Percentiles rank a stretch among this genome's conserved stretches.
phyloP scores from a whole-genome alignment of 1,139 yeast species.

The Hanseniaspora sp. region DNA sequence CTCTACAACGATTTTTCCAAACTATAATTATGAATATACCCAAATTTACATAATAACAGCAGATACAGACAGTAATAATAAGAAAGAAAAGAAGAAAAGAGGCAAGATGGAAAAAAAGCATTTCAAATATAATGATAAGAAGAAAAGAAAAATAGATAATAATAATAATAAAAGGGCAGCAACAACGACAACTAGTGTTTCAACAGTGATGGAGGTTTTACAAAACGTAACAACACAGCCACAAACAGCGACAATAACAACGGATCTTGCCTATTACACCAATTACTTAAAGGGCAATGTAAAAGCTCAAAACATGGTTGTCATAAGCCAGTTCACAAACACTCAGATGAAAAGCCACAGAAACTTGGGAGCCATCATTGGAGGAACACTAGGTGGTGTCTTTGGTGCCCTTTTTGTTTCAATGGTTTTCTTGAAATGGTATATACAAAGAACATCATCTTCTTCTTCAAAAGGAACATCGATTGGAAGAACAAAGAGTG shows the following conservation, averaged over 20 bases:
- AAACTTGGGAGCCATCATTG: slow-evolving; percentile 1
- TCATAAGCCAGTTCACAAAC: not conserved
- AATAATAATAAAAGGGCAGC: not conserved
- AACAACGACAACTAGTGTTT: not conserved
- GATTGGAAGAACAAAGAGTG: not conserved
- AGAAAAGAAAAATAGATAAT: too few relatives aligned
- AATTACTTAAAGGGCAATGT: not conserved
- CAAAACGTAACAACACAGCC: slow-evolving; percentile 8
- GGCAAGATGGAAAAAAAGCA: too few relatives aligned
- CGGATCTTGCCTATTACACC: slow-evolving; percentile 2
- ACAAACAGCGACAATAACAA: slow-evolving; percentile 2
- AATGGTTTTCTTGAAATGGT: slow-evolving; percentile 8
- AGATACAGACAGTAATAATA: not conserved
- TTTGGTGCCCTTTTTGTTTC: slow-evolving; percentile 9
- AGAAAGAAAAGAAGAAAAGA: not conserved
- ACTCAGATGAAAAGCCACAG: not conserved
- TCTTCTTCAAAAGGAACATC: not conserved
- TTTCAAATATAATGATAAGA: too few relatives aligned
- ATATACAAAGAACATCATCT: not conserved
- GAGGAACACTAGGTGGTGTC: slow-evolving; percentile 15
- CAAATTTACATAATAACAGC: slow-evolving; percentile 4
- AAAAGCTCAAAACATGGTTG: slow-evolving; percentile 3
- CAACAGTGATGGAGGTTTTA: slow-evolving; percentile 6
- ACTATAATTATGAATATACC: slow-evolving; percentile 7
- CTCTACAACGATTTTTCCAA: slow-evolving; percentile 9